Evolutionary conservation across 2,329 filamentous ascomycete species (phyloP).

Genomic region (Penicillium sclerotigenum): DNA sequence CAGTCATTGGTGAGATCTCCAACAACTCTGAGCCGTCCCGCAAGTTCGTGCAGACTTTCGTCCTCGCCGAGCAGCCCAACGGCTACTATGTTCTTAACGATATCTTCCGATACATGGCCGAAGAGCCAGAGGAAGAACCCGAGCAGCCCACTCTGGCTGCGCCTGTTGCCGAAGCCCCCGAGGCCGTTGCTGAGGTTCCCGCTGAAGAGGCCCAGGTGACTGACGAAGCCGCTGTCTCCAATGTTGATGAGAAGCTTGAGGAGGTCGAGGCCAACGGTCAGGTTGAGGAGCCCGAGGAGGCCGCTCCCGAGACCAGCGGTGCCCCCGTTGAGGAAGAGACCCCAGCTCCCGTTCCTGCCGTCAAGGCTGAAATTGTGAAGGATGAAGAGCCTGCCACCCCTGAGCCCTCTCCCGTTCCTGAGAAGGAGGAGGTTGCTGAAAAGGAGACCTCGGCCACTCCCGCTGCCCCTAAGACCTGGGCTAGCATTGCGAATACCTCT

Average conservation of each 20-base stretch:
- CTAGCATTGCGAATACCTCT: conserved; percentile 50
- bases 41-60: conserved; percentile 97
- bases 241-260: conserved; percentile 74
- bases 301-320: conserved; percentile 38
- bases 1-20: conserved; percentile 96
- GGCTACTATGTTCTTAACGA: conserved; percentile 99
- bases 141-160: conserved; percentile 37
- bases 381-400: conserved; percentile 65
- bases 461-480: conserved; percentile 63
- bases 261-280: conserved; percentile 54
- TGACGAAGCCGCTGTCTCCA: conserved; percentile 46
- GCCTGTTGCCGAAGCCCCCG: conserved; percentile 45
- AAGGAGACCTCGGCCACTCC: conserved; percentile 45
- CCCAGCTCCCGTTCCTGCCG: conserved; percentile 28
- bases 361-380: conserved; percentile 42
- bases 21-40: conserved; percentile 88
- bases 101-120: conserved; percentile 89
- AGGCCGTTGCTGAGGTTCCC: conserved; percentile 25
- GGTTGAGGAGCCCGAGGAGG: conserved; percentile 30
- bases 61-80: conserved; percentile 91
- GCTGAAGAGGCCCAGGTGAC: conserved; percentile 34
- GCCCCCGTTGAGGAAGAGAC: conserved; percentile 22
- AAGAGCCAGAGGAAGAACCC: conserved; percentile 62
- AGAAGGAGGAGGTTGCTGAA: conserved; percentile 50
- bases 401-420: conserved; percentile 55